Conservation (phyloP, 2,329 filamentous ascomycete genomes). For the Didymella lethalis region DNA sequence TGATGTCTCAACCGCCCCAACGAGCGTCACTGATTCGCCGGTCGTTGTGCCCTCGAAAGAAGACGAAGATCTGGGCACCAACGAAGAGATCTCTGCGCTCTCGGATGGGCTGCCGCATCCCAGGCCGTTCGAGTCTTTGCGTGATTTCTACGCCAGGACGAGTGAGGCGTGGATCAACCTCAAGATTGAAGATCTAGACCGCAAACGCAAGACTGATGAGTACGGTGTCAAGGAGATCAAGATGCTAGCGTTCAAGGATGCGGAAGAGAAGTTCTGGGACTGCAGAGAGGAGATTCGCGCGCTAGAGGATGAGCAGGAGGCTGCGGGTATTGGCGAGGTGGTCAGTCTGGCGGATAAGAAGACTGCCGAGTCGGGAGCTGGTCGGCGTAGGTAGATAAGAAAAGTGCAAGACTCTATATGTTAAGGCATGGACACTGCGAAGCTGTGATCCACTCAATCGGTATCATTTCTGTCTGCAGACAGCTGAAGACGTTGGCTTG, state of each 20-base stretch:
- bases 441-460: too few species aligned
- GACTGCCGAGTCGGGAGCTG: conserved; percentile 51
- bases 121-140: conserved; percentile 85
- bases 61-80: conserved; percentile 55
- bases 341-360: conserved; percentile 81
- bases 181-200: conserved; percentile 72
- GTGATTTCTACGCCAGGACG: conserved; percentile 91
- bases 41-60: conserved; percentile 24
- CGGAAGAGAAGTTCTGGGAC: conserved; percentile 99
- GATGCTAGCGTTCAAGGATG: conserved; percentile 85
- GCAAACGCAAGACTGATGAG: conserved; percentile 65
- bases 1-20: conserved; percentile 62
- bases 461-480: too few species aligned
- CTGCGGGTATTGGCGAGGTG: conserved; percentile 92
- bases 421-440: too few species aligned
- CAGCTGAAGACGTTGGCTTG: too few species aligned
- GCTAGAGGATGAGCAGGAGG: conserved; percentile 95
- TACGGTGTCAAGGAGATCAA: conserved; percentile 81
- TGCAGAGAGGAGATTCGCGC: conserved; percentile 90
- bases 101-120: conserved; percentile 76
- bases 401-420: too few species aligned
- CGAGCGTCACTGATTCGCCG: conserved; percentile 41
- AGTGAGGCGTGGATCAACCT: conserved; percentile 90
- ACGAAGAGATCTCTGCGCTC: conserved; percentile 64
- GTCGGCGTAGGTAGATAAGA: conserved; percentile 5